phyloP scores from a whole-genome alignment of 805 yeast genomes.

The Kodamaea restingae region DNA sequence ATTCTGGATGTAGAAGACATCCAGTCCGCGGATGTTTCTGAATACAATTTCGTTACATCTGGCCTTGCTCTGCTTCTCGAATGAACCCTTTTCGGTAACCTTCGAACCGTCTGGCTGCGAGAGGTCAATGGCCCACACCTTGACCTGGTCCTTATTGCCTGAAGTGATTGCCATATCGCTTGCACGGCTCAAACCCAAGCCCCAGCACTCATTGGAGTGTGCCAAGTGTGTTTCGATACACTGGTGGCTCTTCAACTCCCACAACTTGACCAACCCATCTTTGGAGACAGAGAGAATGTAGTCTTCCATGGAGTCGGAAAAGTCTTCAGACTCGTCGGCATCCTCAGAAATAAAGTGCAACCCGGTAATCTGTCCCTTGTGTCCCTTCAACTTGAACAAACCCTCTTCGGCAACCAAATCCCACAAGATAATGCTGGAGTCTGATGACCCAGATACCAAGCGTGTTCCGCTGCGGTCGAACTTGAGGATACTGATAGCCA shows the following conservation, averaged over 20 bases:
- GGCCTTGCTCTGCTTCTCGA: conserved; percentile 73
- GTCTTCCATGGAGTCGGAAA: conserved; percentile 60
- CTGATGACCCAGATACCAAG: conserved; percentile 80
- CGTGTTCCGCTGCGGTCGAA: conserved; percentile 85
- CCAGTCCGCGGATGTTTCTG: conserved; percentile 28
- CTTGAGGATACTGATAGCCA: conserved; percentile 62
- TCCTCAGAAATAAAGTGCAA: conserved; percentile 44
- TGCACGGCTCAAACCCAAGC: conserved; percentile 49
- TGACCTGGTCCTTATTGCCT: conserved; percentile 77
- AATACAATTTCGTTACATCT: conserved; percentile 63
- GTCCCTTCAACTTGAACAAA: conserved; percentile 79
- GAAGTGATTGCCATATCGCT: conserved; percentile 56
- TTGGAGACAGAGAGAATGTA: conserved; percentile 76
- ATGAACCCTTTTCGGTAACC: conserved; percentile 51
- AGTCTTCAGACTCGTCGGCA: conserved; percentile 9
- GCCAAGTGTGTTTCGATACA: conserved; percentile 94
- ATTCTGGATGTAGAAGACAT: conserved; percentile 63
- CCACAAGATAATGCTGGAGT: conserved; percentile 85
- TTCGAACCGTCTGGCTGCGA: conserved; percentile 48
- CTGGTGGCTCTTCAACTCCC: conserved; percentile 89
- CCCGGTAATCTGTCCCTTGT: conserved; percentile 85
- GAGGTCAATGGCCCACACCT: conserved; percentile 75
- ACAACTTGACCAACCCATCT: conserved; percentile 86
- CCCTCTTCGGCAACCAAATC: conserved; percentile 93
- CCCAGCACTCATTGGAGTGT: conserved; percentile 92